Conservation (phyloP, 2,329 filamentous ascomycete species). For the Zymoseptoria brevis region DNA sequence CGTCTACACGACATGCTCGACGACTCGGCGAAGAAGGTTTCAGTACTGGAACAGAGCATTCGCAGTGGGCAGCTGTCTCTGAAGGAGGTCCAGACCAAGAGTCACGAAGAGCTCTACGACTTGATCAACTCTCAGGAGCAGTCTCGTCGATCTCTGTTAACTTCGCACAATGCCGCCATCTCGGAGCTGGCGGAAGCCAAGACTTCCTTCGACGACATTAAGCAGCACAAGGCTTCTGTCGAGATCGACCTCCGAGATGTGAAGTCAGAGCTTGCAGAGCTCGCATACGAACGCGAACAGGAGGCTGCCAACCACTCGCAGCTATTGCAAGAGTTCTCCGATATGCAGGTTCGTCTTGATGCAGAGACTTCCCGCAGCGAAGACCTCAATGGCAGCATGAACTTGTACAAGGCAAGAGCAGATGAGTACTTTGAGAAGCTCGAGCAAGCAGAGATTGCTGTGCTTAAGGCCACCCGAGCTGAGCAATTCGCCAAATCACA, state of each 20-base stretch:
- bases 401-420: conserved; percentile 81
- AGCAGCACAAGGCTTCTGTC: conserved; percentile 67
- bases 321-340: conserved; percentile 82
- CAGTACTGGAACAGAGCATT: conserved; percentile 76
- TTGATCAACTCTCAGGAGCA: conserved; percentile 90
- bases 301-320: conserved; percentile 82
- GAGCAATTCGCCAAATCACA: conserved; percentile 92
- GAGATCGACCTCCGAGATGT: conserved; percentile 84
- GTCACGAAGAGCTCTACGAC: conserved; percentile 88
- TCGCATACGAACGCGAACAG: conserved; percentile 70
- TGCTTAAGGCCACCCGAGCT: conserved; percentile 82
- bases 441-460: conserved; percentile 91
- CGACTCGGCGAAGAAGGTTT: conserved; percentile 87
- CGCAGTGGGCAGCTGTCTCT: conserved; percentile 80
- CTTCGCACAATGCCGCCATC: conserved; percentile 77
- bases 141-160: conserved; percentile 69
- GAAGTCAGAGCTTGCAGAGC: conserved; percentile 74
- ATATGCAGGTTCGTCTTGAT: conserved; percentile 87
- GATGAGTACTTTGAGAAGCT: conserved; percentile 97
- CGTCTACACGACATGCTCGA: conserved; percentile 90
- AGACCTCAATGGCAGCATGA: conserved; percentile 76
- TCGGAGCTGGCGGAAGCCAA: conserved; percentile 82
- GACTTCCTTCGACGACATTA: conserved; percentile 75
- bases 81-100: conserved; percentile 84
- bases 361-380: conserved; percentile 76